Percentiles rank a stretch among this genome's conserved stretches.
phyloP scores from a whole-genome alignment of 495 filamentous ascomycete species.

The Penicillium pancosmium region DNA sequence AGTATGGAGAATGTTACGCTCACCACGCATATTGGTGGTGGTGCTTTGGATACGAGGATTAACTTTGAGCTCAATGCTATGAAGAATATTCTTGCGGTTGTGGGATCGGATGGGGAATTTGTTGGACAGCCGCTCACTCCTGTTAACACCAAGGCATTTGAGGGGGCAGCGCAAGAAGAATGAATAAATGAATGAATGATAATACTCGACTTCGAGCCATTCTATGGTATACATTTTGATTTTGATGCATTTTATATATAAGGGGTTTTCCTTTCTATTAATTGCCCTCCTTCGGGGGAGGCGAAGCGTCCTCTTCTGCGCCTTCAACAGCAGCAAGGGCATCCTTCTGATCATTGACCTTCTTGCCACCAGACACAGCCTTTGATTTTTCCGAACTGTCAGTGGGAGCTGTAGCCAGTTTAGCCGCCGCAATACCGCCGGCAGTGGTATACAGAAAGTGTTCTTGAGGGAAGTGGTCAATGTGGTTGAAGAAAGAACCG shows the following conservation, averaged over 20 bases:
- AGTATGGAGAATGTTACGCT: slow-evolving; percentile 25
- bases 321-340: slow-evolving; percentile 37
- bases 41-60: slow-evolving; percentile 22
- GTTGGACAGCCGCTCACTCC: slow-evolving; percentile 21
- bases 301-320: slow-evolving; percentile 29
- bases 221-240: not conserved
- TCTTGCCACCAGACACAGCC: slow-evolving; percentile 1
- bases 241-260: not conserved
- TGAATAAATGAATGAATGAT: not conserved
- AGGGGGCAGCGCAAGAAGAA: not conserved
- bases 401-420: slow-evolving; percentile 22
- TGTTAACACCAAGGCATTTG: slow-evolving; percentile 27
- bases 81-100: slow-evolving; percentile 22
- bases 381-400: slow-evolving; percentile 6
- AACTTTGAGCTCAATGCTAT: slow-evolving; percentile 27
- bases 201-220: not conserved
- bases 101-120: slow-evolving; percentile 21
- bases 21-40: slow-evolving; percentile 23
- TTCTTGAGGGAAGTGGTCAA: slow-evolving; percentile 73
- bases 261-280: not conserved
- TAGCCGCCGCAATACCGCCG: slow-evolving; percentile 59
- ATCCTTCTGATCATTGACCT: slow-evolving; percentile 28
- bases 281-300: slow-evolving; percentile 25
- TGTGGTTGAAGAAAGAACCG: slow-evolving; percentile 78
- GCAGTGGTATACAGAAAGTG: slow-evolving; percentile 80